Conservation (phyloP, 2,329 filamentous ascomycete species). For the Paraphaeosphaeria minitans region DNA sequence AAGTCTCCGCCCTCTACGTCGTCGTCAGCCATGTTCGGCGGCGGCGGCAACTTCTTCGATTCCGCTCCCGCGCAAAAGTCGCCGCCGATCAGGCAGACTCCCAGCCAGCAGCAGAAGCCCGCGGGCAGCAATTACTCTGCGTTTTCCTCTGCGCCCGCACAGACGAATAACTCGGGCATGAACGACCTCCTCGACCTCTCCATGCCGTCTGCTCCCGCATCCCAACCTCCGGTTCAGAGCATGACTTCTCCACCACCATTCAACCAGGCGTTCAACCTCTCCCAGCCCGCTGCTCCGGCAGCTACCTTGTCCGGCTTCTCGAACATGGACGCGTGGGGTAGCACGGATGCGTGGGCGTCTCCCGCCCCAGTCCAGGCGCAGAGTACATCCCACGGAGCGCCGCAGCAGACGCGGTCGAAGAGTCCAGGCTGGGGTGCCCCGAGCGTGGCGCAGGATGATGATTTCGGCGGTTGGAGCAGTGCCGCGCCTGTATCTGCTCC, state of each 20-base stretch:
- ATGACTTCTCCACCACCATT: conserved; percentile 49
- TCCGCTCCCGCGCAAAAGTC: conserved; percentile 61
- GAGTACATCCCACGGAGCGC: no score
- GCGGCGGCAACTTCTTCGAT: conserved; percentile 86
- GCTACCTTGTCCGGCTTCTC: conserved; percentile 51
- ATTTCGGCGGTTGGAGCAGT: conserved; percentile 95
- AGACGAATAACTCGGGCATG: conserved; percentile 59
- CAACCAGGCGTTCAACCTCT: conserved; percentile 72
- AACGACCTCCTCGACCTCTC: conserved; percentile 81
- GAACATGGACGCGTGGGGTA: conserved; percentile 79
- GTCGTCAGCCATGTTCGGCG: conserved; percentile 54
- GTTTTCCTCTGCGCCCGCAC: conserved; percentile 59
- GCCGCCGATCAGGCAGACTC: conserved; percentile 47
- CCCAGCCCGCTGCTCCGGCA: conserved; percentile 44
- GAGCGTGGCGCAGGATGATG: conserved; percentile 80
- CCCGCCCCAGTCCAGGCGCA: conserved; percentile 55
- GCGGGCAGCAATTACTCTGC: conserved; percentile 69
- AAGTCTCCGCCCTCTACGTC: conserved; percentile 49
- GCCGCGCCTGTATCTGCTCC: conserved; percentile 68
- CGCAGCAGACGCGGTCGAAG: conserved; percentile 52
- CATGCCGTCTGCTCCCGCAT: conserved; percentile 40
- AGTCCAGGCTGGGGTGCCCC: conserved; percentile 62
- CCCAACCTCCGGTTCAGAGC: conserved; percentile 33
- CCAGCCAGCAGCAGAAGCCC: conserved; percentile 52
- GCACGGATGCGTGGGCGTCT: conserved; percentile 78